Base-by-base conservation (phyloP, 140 eudicot species). In the Ambrosia hybrid region DNA sequence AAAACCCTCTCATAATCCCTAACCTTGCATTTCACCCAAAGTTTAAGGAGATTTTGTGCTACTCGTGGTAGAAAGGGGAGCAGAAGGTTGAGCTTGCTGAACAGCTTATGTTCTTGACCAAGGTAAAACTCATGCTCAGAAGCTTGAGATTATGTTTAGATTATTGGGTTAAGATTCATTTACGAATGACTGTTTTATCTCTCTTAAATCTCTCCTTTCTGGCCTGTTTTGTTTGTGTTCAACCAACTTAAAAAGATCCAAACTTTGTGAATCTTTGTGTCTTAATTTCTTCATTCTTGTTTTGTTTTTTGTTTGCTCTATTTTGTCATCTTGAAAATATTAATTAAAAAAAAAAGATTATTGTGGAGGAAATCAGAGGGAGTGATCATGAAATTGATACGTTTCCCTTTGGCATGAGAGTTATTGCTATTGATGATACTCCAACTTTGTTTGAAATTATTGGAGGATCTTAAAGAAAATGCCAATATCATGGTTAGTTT, bases 391-490 rank as follows among this genome's bases (percentile, higher is more conserved):
- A 75, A 45, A 67, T 60, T 65, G 95, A 89, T 37, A 81, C 76
- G 64, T 93, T 93, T 74, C 98, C 97, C 11, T 76, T 81, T 67
- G 97, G 98, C 17, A 77, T 93, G 96, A 82, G 97, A 68, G 98
- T 93, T 81, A 96, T 93, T 79, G 98, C 96, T 36, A 97, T 93
- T 69, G 98, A 93, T 79, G 98, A 93, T 80, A 87, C 90, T 81
- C 86, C 89, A 4, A 85, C 85, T 70, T 0, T 92, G 98, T 77
- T 80, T 93, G 85, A 90, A 77, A 83, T 68, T 90, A 36, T 75
- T 93, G 74, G 98, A 87, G 2, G 80, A 79, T 14, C 82, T 93
- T 17, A 90, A 6, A 60, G 78, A 67, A 90, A 90, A 83, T 93
- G 98, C 84, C 87, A 90, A 73, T 93, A 93, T 70, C 84, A 84